These are phyloP conservation scores for Cylindrotheca closterium DNA, from an alignment of 108 stramenopile species.

Conservation along the genomic window DNA sequence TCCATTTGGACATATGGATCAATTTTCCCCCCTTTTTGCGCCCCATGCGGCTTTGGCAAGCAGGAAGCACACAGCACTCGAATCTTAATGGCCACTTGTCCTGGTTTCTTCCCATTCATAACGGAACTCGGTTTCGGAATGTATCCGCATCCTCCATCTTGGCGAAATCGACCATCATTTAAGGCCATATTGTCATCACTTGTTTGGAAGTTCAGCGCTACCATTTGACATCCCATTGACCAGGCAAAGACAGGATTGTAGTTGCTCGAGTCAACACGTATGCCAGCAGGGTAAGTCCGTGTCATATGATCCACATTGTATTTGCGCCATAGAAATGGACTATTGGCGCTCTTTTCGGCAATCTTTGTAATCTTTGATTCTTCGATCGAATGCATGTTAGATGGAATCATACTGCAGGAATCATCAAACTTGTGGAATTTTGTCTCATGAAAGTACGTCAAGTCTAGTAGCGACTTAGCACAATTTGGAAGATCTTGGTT, in stretches of 20 bases:
- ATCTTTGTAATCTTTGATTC: constrained; percentile 67
- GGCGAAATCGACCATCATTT: constrained; percentile 89
- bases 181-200: constrained; percentile 61
- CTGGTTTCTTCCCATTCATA: constrained; percentile 14
- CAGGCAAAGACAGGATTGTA: constrained; percentile 89
- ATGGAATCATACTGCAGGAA: constrained; percentile 34
- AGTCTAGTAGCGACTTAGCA: constrained; percentile 5
- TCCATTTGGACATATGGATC: constrained; percentile 78
- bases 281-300: constrained; percentile 87
- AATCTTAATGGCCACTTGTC: constrained; percentile 31
- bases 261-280: constrained; percentile 88
- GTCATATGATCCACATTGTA: constrained; percentile 81
- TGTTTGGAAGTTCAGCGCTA: constrained; percentile 94
- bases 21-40: constrained; percentile 65
- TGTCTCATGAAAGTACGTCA: constrained; percentile 71
- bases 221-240: constrained; percentile 89
- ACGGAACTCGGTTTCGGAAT: constrained; percentile 73
- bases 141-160: constrained; percentile 91
- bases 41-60: constrained; percentile 79
- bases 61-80: constrained; percentile 63
- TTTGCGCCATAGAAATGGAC: constrained; percentile 50
- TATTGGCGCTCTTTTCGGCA: constrained; percentile 36
- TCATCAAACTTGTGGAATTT: constrained; percentile 47
- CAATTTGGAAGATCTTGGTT: constrained; percentile 5
- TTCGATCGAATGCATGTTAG: constrained; percentile 78